phyloP scores from a whole-genome alignment of 2,329 filamentous ascomycete species.

The Fusarium torulosum region DNA sequence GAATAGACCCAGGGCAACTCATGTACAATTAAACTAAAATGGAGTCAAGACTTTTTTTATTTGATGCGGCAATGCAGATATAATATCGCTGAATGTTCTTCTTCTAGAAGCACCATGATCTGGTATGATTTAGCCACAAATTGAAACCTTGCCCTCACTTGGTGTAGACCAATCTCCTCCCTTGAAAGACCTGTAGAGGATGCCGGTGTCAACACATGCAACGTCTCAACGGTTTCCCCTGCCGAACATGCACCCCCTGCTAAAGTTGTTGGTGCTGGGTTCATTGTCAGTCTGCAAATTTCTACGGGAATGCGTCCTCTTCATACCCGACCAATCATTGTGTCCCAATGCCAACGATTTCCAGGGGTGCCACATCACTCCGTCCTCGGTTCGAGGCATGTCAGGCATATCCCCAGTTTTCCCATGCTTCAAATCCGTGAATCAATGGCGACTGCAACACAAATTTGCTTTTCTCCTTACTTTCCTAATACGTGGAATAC shows the following conservation, averaged over 20 bases:
- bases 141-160: neutral
- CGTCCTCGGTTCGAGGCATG: neutral
- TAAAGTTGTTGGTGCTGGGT: conserved; percentile 20
- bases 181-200: neutral
- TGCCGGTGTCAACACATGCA: conserved; percentile 13
- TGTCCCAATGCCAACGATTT: neutral
- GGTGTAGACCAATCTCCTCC: neutral
- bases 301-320: conserved; percentile 1
- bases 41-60: neutral
- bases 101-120: neutral
- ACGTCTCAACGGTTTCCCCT: conserved; percentile 7
- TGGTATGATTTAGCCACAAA: neutral
- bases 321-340: neutral
- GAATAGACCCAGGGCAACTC: neutral
- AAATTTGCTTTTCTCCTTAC: neutral
- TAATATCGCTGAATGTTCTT: neutral
- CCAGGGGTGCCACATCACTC: neutral
- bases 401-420: neutral
- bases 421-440: neutral
- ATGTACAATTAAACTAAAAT: neutral
- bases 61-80: neutral
- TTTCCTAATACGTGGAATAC: neutral
- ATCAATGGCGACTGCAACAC: neutral
- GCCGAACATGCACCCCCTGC: neutral
- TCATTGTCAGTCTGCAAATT: neutral